phyloP scores from a whole-genome alignment of 1,284 basidiomycete genomes.

The Nidula niveotomentosa region DNA sequence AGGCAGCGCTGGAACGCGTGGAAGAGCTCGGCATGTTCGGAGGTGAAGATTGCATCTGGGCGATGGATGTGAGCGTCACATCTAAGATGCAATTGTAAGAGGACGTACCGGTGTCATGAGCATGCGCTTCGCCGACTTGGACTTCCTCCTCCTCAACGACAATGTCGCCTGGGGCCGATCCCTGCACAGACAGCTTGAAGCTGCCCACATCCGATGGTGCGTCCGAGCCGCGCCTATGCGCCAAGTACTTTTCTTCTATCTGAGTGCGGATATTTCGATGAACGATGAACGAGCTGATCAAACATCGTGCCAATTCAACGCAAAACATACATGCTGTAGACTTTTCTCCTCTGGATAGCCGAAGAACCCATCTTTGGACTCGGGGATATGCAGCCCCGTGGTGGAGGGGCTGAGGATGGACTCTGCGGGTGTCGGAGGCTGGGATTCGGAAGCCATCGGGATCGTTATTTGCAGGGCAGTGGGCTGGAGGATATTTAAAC shows the following conservation, averaged over 20 bases:
- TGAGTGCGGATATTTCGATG: slow-evolving; percentile 19
- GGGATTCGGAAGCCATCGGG: too few relatives aligned
- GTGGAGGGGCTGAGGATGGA: too few relatives aligned
- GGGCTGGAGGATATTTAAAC: too few relatives aligned
- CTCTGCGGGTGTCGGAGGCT: too few relatives aligned
- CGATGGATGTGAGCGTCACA: not conserved
- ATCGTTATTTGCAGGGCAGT: too few relatives aligned
- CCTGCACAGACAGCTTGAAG: slow-evolving; percentile 38
- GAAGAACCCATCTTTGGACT: slow-evolving; percentile 70
- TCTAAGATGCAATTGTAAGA: not conserved
- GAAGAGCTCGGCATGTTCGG: slow-evolving; percentile 56
- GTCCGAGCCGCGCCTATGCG: slow-evolving; percentile 56
- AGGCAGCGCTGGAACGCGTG: slow-evolving; percentile 78
- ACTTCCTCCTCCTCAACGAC: slow-evolving; percentile 41
- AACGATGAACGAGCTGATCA: not conserved
- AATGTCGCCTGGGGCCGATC: slow-evolving; percentile 23
- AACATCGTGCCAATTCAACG: not conserved
- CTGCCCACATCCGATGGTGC: slow-evolving; percentile 41
- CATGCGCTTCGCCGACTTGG: slow-evolving; percentile 12
- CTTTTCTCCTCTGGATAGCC: slow-evolving; percentile 76
- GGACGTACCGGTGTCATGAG: slow-evolving; percentile 25
- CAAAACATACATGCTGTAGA: slow-evolving; percentile 61
- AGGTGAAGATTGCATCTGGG: slow-evolving; percentile 40
- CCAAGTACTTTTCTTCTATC: slow-evolving; percentile 74
- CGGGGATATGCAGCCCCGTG: slow-evolving; percentile 38